phyloP scores from a whole-genome alignment of 805 yeast genomes.

The Schizosaccharomyces lindneri region DNA sequence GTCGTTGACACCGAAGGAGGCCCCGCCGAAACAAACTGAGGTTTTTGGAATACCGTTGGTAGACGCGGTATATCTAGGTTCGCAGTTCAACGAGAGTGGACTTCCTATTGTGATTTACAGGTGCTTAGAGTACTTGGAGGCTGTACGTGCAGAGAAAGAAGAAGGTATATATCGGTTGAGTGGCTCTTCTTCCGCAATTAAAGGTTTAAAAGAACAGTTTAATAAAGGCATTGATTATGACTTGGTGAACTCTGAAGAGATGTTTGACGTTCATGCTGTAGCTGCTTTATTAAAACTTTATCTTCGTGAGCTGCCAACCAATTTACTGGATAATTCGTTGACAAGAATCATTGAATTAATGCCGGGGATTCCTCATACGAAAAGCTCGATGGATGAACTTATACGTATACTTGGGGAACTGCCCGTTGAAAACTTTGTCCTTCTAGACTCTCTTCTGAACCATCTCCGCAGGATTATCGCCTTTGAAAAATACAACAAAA shows the following conservation, averaged over 20 bases:
- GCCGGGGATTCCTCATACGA: constrained; percentile 11
- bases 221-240: constrained; percentile 45
- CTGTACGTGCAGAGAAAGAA: constrained; percentile 48
- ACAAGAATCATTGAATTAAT: constrained; percentile 40
- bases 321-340: constrained; percentile 40
- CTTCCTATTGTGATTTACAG: constrained; percentile 59
- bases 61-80: constrained; percentile 15
- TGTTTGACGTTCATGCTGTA: constrained; percentile 52
- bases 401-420: constrained; percentile 17
- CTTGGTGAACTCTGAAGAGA: constrained; percentile 16
- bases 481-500: constrained; percentile 41
- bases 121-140: constrained; percentile 42
- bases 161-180: constrained; percentile 81
- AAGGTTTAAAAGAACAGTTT: constrained; percentile 41
- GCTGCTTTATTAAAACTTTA: constrained; percentile 69
- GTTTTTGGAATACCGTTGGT: constrained; percentile 4
- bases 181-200: constrained; percentile 62
- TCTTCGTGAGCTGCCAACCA: constrained; percentile 49
- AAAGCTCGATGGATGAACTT: constrained; percentile 11
- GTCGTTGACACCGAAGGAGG: too few species aligned
- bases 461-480: constrained; percentile 40
- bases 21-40: neutral
- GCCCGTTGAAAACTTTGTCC: constrained; percentile 31
- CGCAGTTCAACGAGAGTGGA: neutral
- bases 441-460: constrained; percentile 39